Evolutionary conservation across 176 grass and related monocot genomes (phyloP).

Genomic region (Phragmites australis): DNA sequence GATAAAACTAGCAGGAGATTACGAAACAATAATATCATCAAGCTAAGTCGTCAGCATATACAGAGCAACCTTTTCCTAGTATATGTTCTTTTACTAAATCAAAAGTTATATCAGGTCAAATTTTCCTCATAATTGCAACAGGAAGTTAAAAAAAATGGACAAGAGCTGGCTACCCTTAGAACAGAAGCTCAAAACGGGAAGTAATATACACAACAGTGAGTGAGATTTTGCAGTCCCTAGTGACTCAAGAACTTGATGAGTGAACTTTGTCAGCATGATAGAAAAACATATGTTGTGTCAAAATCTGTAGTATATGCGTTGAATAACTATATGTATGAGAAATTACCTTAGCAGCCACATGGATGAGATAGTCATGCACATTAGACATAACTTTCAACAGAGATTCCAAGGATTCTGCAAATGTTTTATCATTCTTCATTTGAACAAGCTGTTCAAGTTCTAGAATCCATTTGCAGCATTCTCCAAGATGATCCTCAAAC

Average conservation of each 20-base stretch:
- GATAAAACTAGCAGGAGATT: not conserved
- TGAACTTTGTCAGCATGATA: not conserved
- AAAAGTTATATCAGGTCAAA: not conserved
- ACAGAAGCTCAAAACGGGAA: not conserved
- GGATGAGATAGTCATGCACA: slow-evolving; percentile 81
- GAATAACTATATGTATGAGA: not conserved
- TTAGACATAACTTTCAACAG: slow-evolving; percentile 75
- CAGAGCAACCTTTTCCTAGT: not conserved
- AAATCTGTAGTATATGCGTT: not conserved
- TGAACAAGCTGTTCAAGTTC: slow-evolving; percentile 76
- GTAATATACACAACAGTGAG: not conserved
- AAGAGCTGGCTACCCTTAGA: not conserved
- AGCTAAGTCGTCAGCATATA: not conserved
- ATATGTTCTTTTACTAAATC: not conserved
- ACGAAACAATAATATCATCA: not conserved
- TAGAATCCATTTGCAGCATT: slow-evolving; percentile 65
- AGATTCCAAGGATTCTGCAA: slow-evolving; percentile 52
- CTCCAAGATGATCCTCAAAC: slow-evolving; percentile 62
- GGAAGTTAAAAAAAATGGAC: slow-evolving; percentile 2
- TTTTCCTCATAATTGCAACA: not conserved
- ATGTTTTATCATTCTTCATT: slow-evolving; percentile 53
- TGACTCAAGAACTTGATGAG: slow-evolving; percentile 17
- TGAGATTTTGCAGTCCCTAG: not conserved
- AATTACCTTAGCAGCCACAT: slow-evolving; percentile 85
- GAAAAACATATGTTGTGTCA: not conserved